Conservation (phyloP, 2,329 filamentous ascomycete species). For the Colletotrichum sp. region DNA sequence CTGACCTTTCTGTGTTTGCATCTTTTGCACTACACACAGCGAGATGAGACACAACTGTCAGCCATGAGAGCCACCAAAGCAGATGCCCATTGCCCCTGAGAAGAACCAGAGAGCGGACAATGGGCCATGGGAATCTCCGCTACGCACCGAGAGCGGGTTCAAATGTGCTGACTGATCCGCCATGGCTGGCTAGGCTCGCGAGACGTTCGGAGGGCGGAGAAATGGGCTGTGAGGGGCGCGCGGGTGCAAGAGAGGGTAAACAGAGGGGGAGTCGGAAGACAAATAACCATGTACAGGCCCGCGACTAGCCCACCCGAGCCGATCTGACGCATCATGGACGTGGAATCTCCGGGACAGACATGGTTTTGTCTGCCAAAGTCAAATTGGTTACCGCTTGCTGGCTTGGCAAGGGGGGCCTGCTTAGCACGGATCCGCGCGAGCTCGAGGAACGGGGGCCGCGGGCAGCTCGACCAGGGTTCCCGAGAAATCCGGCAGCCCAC, state of each 20-base stretch:
- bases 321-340: neutral
- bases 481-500: neutral
- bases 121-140: neutral
- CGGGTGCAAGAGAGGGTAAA: neutral
- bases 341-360: neutral
- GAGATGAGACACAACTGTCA: neutral
- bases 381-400: neutral
- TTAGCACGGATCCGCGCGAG: neutral
- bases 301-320: neutral
- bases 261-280: neutral
- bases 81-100: neutral
- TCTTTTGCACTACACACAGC: neutral
- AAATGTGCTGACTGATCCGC: constrained; percentile 3
- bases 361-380: neutral
- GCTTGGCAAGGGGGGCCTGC: neutral
- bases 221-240: neutral
- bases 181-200: neutral
- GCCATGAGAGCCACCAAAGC: neutral
- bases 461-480: neutral
- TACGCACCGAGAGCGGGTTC: constrained; percentile 14
- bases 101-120: neutral
- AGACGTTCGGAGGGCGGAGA: neutral
- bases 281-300: neutral
- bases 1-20: constrained; percentile 10
- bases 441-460: neutral